Evolutionary conservation across 495 filamentous ascomycete species (phyloP), one percentile per base, ranked within the genome.

Genomic region (Clavariopsis aquatica): DNA sequence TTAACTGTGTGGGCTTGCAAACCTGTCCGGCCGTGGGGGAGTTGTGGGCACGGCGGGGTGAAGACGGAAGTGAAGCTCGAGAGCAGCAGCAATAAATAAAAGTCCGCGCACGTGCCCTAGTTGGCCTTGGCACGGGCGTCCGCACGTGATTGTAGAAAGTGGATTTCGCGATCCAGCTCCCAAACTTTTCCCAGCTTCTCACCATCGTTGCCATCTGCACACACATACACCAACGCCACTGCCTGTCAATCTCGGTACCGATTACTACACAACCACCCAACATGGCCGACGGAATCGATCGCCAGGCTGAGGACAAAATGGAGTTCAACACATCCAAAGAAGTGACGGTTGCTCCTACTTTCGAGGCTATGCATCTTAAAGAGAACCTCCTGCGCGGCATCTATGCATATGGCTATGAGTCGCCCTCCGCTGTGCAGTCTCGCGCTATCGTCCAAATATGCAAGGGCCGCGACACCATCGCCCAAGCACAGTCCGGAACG

Each of bases 341-440:
- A 84, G 93, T 98, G 53, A 91, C 85, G 12, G 92, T 96, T n/a
- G 88, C 87, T 69, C 85, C 84, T 41, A 88, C 84, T 62, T 78
- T 77, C 71, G 88, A 90, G 80, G 82, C 84, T 57, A 91, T 91
- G 89, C 86, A 91, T 73, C 76, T 98, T 75, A 98, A 98, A 77
- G 91, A 98, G 75, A 95, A 91, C 74, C 87, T 98, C 26, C 87
- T 98, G 64, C 92, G 94, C 60, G 94, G 94, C 71, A 93, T 99
- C 75, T 99, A 99, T 75, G 94, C 94, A 19, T 99, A 99, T 69
- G 94, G 94, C 52, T 98, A 96, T 76, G 94, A 98, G 74, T 96
- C 92, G 0, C 94, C 94, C 0, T 98, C 94, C 4, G 94, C 94
- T 4, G 93, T 98, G 19, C 94, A 98, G 78, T 96, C 92, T 47